Evolutionary conservation across 768 basidiomycete genomes (phyloP).

Genomic region (Pisolithus marmoratus): DNA sequence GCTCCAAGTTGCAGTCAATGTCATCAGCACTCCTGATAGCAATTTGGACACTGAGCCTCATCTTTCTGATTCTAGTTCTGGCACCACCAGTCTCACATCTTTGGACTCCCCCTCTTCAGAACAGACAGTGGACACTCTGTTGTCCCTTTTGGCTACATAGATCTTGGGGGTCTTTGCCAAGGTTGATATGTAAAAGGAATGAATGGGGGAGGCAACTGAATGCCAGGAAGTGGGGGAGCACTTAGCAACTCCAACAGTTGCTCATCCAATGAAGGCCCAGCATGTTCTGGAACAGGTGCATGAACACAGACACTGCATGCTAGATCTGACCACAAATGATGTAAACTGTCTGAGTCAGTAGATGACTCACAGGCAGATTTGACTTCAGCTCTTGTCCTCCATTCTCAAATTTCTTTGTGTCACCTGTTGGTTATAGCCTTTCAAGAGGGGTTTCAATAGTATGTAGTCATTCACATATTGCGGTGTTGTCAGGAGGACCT

Average conservation of each 20-base stretch:
- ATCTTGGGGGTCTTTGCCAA: slow-evolving; percentile 31
- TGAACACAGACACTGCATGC: slow-evolving; percentile 34
- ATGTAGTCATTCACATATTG: slow-evolving; percentile 26
- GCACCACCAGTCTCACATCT: too few relatives aligned
- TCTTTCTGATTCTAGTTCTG: too few relatives aligned
- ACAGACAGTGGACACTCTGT: too few relatives aligned
- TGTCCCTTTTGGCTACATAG: slow-evolving; percentile 4
- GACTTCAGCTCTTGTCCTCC: not conserved
- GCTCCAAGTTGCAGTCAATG: too few relatives aligned
- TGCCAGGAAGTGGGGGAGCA: slow-evolving; percentile 34
- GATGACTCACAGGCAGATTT: slow-evolving; percentile 27
- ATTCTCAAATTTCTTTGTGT: slow-evolving; percentile 15
- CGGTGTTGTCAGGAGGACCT: slow-evolving; percentile 35
- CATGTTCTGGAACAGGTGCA: slow-evolving; percentile 33
- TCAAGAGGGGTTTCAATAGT: slow-evolving; percentile 21
- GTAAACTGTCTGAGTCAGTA: slow-evolving; percentile 20
- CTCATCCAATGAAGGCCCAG: slow-evolving; percentile 51
- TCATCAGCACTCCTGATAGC: too few relatives aligned
- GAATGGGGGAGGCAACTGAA: slow-evolving; percentile 47
- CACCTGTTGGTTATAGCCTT: slow-evolving; percentile 12
- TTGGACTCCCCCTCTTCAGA: too few relatives aligned
- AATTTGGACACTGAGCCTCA: too few relatives aligned
- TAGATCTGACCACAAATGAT: slow-evolving; percentile 23
- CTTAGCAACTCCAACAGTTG: slow-evolving; percentile 57
- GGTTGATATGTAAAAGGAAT: slow-evolving; percentile 53